These are phyloP conservation scores for Scleroderma citrinum DNA, from an alignment of 768 basidiomycete genomes.

Conservation along the genomic window DNA sequence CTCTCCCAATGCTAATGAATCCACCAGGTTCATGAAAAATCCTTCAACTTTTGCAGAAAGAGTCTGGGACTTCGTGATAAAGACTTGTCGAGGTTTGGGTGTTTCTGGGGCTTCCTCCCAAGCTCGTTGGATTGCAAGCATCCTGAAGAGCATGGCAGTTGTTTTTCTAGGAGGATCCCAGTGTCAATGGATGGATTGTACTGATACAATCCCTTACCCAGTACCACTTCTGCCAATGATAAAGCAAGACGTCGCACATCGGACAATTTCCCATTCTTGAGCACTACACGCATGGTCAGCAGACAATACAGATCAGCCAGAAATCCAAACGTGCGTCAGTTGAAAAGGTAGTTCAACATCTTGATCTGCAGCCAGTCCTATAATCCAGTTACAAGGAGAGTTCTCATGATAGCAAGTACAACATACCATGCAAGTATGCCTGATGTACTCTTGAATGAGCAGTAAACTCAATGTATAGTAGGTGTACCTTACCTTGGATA, in stretches of 20 bases:
- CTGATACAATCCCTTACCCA: slow-evolving; percentile 44
- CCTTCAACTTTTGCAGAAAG: slow-evolving; percentile 68
- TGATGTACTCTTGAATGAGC: slow-evolving; percentile 8
- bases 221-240: slow-evolving; percentile 71
- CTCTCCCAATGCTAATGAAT: slow-evolving; percentile 35
- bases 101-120: slow-evolving; percentile 34
- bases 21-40: slow-evolving; percentile 49
- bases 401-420: background rate
- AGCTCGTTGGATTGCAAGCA: slow-evolving; percentile 59
- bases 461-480: slow-evolving; percentile 33
- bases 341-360: slow-evolving; percentile 25
- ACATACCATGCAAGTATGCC: slow-evolving; percentile 19
- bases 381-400: background rate
- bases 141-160: slow-evolving; percentile 73
- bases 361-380: slow-evolving; percentile 20
- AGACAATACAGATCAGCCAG: slow-evolving; percentile 12
- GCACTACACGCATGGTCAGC: slow-evolving; percentile 19
- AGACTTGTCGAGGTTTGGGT: slow-evolving; percentile 57
- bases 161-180: slow-evolving; percentile 47
- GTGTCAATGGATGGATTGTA: background rate
- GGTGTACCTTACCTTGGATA: slow-evolving; percentile 19
- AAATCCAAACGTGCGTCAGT: slow-evolving; percentile 12
- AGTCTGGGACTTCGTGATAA: slow-evolving; percentile 64
- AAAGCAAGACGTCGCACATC: slow-evolving; percentile 55
- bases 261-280: slow-evolving; percentile 51